Base-by-base conservation (phyloP, 768 basidiomycete species). In the Sporobolomyces pararoseus region DNA sequence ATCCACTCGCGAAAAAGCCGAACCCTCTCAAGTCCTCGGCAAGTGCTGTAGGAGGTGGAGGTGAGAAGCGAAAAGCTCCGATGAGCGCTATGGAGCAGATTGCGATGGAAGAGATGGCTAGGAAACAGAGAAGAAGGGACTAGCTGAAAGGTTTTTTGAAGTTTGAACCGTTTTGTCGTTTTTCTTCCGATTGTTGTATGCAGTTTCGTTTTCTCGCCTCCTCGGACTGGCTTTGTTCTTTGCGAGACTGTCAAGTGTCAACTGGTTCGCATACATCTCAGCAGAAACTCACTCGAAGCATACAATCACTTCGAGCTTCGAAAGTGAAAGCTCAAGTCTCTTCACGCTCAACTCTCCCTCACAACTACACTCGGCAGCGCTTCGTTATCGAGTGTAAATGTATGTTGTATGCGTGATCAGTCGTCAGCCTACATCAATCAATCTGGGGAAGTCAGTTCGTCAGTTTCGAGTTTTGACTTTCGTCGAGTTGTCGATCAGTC, bases 61-160 rank as follows among this genome's bases (percentile, higher is more conserved):
- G 49, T 3, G 68, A 70, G 53, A 73, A 73, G 52, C 50, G 72
- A 16, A 62, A 84, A 16, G 81, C 85, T 58, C 82, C 84, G 25
- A 85, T 93, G 84, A 86, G 87, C 75, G 90, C 89, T 31, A 89
- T 89, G 21, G 94, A 97, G 79, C 83, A 85, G 71, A 80, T 98
- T 67, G 94, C 69, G 74, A 87, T 66, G 95, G 97, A 66, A 58
- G 69, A 82, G 92, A 89, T 90, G 80, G 91, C 91, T 79, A 84
- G 91, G 77, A 94, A 95, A 80, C 84, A 87, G 78, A 83, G 91
- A 73, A 82, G 85, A 39, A 34, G 57, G 57, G 46, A 35, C 19
- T 64, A 51, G n/a, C n/a, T n/a, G n/a, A 53, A 42, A 1, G 21
- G 14, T 17, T 25, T 17, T 35, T 7, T 27, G 25, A 3, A 50